A percentile compares a stretch with the other conserved stretches of the same genome.
phyloP scores from a whole-genome alignment of 2,329 filamentous ascomycete species.

The Nemania sp. region DNA sequence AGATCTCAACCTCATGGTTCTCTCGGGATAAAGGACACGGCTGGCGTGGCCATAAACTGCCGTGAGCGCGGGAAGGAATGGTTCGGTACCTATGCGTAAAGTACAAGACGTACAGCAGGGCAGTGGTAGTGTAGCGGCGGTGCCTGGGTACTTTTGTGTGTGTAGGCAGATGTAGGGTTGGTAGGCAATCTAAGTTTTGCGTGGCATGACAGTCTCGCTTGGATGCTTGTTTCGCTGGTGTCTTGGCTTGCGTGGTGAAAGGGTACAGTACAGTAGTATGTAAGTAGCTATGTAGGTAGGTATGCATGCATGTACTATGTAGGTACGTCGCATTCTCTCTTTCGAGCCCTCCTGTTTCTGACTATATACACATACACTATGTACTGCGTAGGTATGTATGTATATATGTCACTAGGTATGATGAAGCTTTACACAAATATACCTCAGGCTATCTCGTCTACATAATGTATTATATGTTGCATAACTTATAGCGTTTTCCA shows the following conservation, averaged over 20 bases:
- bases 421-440: not conserved
- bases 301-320: not conserved
- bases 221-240: conserved; percentile 11
- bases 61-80: not conserved
- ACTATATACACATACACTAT: too few relatives aligned
- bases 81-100: too few relatives aligned
- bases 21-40: conserved; percentile 13
- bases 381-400: too few relatives aligned
- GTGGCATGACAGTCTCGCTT: conserved; percentile 23
- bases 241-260: conserved; percentile 16
- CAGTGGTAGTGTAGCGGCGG: not conserved
- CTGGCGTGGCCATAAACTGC: conserved; percentile 11
- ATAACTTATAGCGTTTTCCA: not conserved
- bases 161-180: not conserved
- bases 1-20: conserved; percentile 15
- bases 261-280: too few relatives aligned
- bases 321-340: not conserved
- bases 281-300: not conserved
- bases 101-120: too few relatives aligned
- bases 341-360: too few relatives aligned
- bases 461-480: not conserved
- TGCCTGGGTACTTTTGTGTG: conserved; percentile 1
- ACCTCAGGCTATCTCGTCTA: not conserved
- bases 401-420: not conserved
- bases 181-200: not conserved